phyloP scores from a whole-genome alignment of 2,329 filamentous ascomycete species.

The Penicillium sp. region DNA sequence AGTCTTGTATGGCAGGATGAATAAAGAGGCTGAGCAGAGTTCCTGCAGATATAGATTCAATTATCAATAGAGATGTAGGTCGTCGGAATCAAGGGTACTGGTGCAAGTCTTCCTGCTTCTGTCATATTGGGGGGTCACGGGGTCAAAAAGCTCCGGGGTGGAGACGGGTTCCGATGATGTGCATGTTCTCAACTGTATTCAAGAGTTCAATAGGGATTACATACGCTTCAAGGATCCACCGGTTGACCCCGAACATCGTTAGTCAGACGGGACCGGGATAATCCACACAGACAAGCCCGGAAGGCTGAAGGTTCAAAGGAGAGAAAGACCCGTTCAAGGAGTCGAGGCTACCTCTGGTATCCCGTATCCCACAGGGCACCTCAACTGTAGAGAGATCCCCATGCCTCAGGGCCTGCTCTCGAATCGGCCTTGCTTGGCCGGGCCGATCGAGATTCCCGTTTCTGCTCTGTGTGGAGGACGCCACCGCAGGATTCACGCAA shows the following conservation, averaged over 20 bases:
- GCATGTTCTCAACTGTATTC: neutral
- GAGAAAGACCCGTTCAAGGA: neutral
- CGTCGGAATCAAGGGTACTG: too few relatives aligned
- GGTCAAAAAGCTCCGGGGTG: neutral
- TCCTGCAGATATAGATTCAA: neutral
- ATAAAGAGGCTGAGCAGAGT: neutral
- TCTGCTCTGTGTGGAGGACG: conserved; percentile 1
- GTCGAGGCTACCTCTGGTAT: too few relatives aligned
- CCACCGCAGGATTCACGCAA: conserved; percentile 7
- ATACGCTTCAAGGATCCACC: neutral
- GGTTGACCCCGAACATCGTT: neutral
- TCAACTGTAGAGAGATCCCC: neutral
- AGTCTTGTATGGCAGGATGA: too few relatives aligned
- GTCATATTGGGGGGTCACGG: neutral
- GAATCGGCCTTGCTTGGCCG: neutral
- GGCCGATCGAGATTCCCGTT: neutral
- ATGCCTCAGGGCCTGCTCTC: neutral
- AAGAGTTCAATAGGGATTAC: too few relatives aligned
- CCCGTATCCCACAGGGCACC: neutral
- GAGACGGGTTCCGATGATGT: conserved; percentile 1
- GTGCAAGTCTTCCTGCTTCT: too few relatives aligned
- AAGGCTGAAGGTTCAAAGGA: conserved; percentile 4
- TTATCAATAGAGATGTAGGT: neutral
- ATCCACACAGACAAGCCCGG: neutral
- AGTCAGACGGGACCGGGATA: neutral